Evolutionary conservation across 129 eudicot genomes (phyloP).

Genomic region (Calendula officinalis): DNA sequence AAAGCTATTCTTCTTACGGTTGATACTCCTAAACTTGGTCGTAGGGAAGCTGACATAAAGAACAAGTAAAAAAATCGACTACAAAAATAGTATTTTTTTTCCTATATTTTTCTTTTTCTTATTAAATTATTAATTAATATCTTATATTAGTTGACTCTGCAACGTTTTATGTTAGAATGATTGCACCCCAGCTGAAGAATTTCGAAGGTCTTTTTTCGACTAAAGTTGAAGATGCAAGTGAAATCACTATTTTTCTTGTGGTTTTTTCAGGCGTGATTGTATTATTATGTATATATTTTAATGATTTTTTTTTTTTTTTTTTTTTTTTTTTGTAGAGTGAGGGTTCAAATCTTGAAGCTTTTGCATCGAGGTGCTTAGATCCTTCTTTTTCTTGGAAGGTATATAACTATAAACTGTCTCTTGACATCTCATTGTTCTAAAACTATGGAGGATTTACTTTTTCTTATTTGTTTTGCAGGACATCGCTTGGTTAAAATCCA

Average conservation of each 20-base stretch:
- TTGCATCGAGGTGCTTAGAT: slow-evolving; percentile 49
- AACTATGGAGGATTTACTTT: not conserved
- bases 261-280: not conserved
- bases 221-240: slow-evolving; percentile 53
- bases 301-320: not conserved
- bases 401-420: not conserved
- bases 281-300: not conserved
- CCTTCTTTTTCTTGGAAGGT: slow-evolving; percentile 85
- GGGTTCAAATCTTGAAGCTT: slow-evolving; percentile 73
- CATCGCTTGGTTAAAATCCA: slow-evolving; percentile 68
- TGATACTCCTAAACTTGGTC: slow-evolving; percentile 73
- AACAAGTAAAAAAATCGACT: slow-evolving; percentile 44
- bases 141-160: not conserved
- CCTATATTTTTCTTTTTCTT: not conserved
- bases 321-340: slow-evolving; percentile 43
- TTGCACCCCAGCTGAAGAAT: slow-evolving; percentile 75
- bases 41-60: slow-evolving; percentile 73
- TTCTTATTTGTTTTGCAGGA: slow-evolving; percentile 47
- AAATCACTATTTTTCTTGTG: slow-evolving; percentile 16
- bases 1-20: slow-evolving; percentile 72
- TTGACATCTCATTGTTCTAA: not conserved
- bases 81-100: not conserved
- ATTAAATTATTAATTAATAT: not conserved
- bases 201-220: slow-evolving; percentile 77
- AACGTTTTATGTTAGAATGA: slow-evolving; percentile 59